Percentiles rank a stretch among this genome's conserved stretches.
Evolutionary conservation across 768 basidiomycete genomes (phyloP).

Genomic region (Suillus ampliporus): DNA sequence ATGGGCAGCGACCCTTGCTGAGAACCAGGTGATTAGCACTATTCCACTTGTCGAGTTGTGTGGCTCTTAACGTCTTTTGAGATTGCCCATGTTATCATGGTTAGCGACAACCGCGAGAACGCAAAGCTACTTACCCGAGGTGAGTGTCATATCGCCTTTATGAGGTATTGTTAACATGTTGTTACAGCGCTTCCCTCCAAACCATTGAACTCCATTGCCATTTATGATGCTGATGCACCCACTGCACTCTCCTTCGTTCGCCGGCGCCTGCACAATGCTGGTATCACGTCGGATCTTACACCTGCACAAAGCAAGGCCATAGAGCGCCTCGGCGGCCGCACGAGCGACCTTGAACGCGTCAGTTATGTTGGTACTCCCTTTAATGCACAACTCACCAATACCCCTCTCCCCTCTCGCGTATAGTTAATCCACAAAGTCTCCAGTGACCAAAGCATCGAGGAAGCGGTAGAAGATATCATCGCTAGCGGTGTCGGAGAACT

Average conservation of each 20-base stretch:
- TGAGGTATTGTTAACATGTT: not conserved
- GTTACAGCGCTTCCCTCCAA: conserved; percentile 65
- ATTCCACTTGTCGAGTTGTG: conserved; percentile 7
- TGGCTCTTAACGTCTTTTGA: conserved; percentile 32
- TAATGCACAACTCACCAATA: not conserved
- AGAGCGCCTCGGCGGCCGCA: conserved; percentile 84
- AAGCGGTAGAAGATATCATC: conserved; percentile 92
- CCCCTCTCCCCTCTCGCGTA: not conserved
- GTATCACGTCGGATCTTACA: conserved; percentile 58
- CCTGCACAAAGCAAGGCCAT: conserved; percentile 61
- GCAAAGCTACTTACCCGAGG: conserved; percentile 85
- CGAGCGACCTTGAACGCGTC: conserved; percentile 87
- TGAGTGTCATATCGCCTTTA: conserved; percentile 31
- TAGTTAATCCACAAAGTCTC: conserved; percentile 88
- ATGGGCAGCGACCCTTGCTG: conserved; percentile 85
- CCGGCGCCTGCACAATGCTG: conserved; percentile 71
- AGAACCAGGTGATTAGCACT: conserved; percentile 63
- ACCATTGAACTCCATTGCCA: conserved; percentile 75
- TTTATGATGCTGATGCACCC: conserved; percentile 84
- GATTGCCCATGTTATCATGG: conserved; percentile 91
- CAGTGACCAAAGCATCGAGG: conserved; percentile 70
- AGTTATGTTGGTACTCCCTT: conserved; percentile 30
- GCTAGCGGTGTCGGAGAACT: conserved; percentile 79
- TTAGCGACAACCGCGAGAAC: conserved; percentile 90
- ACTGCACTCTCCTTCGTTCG: conserved; percentile 84